These are phyloP conservation scores for Fusarium multiceps DNA, from an alignment of 2,329 filamentous ascomycete genomes.

Conservation along the genomic window DNA sequence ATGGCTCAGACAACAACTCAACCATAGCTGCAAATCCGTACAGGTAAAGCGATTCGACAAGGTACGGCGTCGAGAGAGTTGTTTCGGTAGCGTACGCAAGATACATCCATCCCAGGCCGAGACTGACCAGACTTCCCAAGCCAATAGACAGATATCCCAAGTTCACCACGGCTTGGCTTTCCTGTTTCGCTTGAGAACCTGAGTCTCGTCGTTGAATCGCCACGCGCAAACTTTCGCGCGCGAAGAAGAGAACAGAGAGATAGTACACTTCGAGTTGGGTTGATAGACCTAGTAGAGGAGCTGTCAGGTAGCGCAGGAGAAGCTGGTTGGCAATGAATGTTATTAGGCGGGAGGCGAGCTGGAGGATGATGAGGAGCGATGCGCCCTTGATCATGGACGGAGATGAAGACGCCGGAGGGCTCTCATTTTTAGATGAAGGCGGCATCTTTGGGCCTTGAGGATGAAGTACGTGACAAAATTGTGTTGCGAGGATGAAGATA, in stretches of 20 bases:
- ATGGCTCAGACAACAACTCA: conserved; percentile 87
- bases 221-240: conserved; percentile 90
- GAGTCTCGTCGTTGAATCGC: conserved; percentile 82
- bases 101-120: conserved; percentile 75
- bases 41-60: conserved; percentile 63
- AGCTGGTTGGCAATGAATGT: conserved; percentile 95
- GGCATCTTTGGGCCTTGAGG: conserved; percentile 7
- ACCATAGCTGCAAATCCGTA: conserved; percentile 70
- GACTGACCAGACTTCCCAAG: conserved; percentile 73
- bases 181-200: conserved; percentile 37
- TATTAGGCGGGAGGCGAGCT: conserved; percentile 85
- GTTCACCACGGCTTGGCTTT: conserved; percentile 84
- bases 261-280: conserved; percentile 94
- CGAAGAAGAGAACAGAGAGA: conserved; percentile 93
- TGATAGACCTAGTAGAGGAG: conserved; percentile 83
- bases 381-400: conserved; percentile 72
- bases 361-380: conserved; percentile 86
- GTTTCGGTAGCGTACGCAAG: conserved; percentile 61
- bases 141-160: conserved; percentile 82
- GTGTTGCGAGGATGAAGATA: not conserved
- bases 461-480: not conserved
- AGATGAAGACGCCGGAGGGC: not conserved
- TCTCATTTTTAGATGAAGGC: not conserved
- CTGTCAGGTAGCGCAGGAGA: conserved; percentile 87
- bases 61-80: conserved; percentile 70